Evolutionary conservation across 768 basidiomycete species (phyloP), one percentile per base, ranked within the genome.

Genomic region (Serendipita sp.): DNA sequence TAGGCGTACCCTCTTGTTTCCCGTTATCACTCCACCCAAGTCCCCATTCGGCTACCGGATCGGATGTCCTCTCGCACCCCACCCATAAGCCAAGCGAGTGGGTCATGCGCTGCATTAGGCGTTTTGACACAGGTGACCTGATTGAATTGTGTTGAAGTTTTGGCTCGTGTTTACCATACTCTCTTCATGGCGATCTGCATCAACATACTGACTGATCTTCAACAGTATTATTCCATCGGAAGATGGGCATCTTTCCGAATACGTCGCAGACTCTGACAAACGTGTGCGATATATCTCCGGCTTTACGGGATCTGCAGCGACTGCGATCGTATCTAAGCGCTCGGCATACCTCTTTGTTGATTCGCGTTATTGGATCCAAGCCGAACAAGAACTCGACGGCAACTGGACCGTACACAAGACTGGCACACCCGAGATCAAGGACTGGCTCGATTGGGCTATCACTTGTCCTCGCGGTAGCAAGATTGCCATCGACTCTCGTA

Each of bases 231-330:
- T 91, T 54, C 89, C 89, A 2, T 83, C 80, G 41, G 88, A 89
- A 73, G 90, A 92, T 70, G 85, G 88, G 3, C 90, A 92, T 71
- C 81, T 82, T 63, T 89, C 89, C 0, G 90, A 92, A 73, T 91
- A 89, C 66, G 85, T 90, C 30, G 82, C 88, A 16, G 72, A 79
- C 4, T 82, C 83, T 65, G 90, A 92, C 73, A 86, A 86, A 72
- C 82, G 90, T 56, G 77, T 86, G 64, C 81, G 89, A 71, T 91
- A 82, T 76, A 82, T 91, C 62, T 85, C 85, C 48, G 86, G 83
- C 44, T 86, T 86, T 68, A 76, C 81, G 18, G 85, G 85, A 38
- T 81, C 83, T 38, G 82, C 84, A 28, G 90, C 89, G 15, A 77
- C 83, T 66, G 89, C 86, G 10, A 79, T 92, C 51, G 73, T 91